phyloP scores from a whole-genome alignment of 164 flowering plant genomes.

The Vitis vinifera region DNA sequence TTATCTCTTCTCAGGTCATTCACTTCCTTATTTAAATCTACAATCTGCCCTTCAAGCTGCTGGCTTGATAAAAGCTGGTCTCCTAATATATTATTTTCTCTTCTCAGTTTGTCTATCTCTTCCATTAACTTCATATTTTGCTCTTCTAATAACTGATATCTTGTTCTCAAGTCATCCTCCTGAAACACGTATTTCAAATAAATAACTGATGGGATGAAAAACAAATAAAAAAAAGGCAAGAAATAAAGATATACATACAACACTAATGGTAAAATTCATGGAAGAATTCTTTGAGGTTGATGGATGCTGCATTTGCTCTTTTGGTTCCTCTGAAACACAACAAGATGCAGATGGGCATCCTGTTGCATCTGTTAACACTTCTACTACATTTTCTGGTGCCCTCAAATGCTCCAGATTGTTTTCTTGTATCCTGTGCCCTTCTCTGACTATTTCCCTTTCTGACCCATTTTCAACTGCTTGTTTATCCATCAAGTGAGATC shows the following conservation, averaged over 20 bases:
- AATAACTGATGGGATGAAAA: neutral
- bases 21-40: conserved; percentile 14
- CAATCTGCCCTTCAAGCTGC: conserved; percentile 2
- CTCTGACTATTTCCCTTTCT: neutral
- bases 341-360: neutral
- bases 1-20: conserved; percentile 19
- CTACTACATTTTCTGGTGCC: neutral
- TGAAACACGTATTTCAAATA: neutral
- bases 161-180: conserved; percentile 16
- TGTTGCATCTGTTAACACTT: neutral
- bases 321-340: neutral
- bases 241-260: neutral
- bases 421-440: neutral
- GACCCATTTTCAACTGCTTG: neutral
- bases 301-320: neutral
- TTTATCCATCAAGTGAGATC: neutral
- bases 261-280: neutral
- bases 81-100: conserved; percentile 8
- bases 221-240: neutral
- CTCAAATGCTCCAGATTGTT: neutral
- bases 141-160: conserved; percentile 10
- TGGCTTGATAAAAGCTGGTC: conserved; percentile 8
- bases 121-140: conserved; percentile 14
- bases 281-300: neutral
- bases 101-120: conserved; percentile 8